Percentiles rank a stretch among this genome's conserved stretches.
Evolutionary conservation across 768 basidiomycete genomes (phyloP).

Genomic region (Boletus patriciae): DNA sequence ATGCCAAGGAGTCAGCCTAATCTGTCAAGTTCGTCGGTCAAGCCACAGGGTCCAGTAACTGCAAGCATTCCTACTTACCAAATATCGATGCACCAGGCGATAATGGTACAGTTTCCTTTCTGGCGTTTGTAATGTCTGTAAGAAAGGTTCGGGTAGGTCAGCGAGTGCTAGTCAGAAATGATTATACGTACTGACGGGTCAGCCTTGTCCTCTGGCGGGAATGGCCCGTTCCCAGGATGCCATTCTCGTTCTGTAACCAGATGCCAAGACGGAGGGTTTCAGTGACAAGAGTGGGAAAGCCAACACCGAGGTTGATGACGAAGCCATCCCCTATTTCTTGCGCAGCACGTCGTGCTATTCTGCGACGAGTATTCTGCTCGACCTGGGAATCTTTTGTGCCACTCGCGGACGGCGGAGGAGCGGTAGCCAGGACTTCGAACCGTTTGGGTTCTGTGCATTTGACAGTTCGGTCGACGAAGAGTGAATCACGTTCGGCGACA

Average conservation of each 20-base stretch:
- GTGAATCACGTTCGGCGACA: slow-evolving; percentile 82
- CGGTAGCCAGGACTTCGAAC: slow-evolving; percentile 71
- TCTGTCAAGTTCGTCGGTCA: slow-evolving; percentile 37
- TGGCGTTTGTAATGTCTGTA: slow-evolving; percentile 88
- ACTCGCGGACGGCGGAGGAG: slow-evolving; percentile 41
- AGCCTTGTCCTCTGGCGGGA: slow-evolving; percentile 72
- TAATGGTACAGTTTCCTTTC: slow-evolving; percentile 90
- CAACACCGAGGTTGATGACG: slow-evolving; percentile 84
- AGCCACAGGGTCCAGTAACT: slow-evolving; percentile 21
- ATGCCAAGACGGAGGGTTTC: slow-evolving; percentile 69
- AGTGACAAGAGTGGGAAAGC: slow-evolving; percentile 87
- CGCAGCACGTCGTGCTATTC: slow-evolving; percentile 81
- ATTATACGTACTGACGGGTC: slow-evolving; percentile 59
- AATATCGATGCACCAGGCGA: slow-evolving; percentile 88
- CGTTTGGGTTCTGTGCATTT: slow-evolving; percentile 68
- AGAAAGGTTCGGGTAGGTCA: slow-evolving; percentile 38
- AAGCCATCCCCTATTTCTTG: slow-evolving; percentile 85
- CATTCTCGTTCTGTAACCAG: slow-evolving; percentile 88
- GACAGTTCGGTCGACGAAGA: slow-evolving; percentile 83
- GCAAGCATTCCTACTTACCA: slow-evolving; percentile 62
- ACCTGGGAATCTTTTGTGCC: slow-evolving; percentile 47
- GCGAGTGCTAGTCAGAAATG: slow-evolving; percentile 1
- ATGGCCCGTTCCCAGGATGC: slow-evolving; percentile 83
- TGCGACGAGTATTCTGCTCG: slow-evolving; percentile 55
- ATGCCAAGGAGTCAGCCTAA: slow-evolving; percentile 88